Evolutionary conservation across 805 yeast genomes (phyloP), one percentile per base, ranked within the genome.

Genomic region (Sungouiozyma ichnusensis): DNA sequence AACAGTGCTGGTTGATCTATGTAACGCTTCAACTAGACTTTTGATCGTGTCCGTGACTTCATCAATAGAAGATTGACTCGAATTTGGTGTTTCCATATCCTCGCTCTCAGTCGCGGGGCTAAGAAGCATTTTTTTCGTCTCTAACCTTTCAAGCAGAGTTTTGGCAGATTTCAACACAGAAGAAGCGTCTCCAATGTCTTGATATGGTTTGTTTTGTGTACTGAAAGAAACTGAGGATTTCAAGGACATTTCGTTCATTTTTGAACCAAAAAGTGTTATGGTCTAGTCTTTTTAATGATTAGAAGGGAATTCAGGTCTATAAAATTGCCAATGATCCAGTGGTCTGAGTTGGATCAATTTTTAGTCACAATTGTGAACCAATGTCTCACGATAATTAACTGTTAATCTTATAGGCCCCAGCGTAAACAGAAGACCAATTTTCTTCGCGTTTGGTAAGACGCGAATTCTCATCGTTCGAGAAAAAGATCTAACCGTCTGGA

Each of bases 1-100:
- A 7, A 60, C 49, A 43, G 63, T 61, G 15, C 55, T 48, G 11
- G 52, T 42, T 4, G 64, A 51, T 32, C 54, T 52, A 15, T 44
- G 42, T 19, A 64, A 43, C 8, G 57, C 48, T 0, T 41, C 36
- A 0, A 52, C 33, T 13, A 65, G 42, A 3, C 52, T 48, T 3
- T 35, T 34, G 3, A 63, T 20, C 14, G 55, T 36, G 2, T 33
- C 16, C 11, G 24, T 15, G 16, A 29, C 33, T 11, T 38, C 40
- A 4, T 35, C 33, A n/a, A 39, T 3, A 15, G 35, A 14, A 4
- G 35, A 31, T 16, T 29, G 16, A 31, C 29, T 38, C 7, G 16
- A 14, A 18, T 6, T 31, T 29, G 16, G 18, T 19, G 42, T 39
- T 3, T 35, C 15, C 19, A 19, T 35, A 35, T 18, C n/a, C 7